Percentiles rank a stretch among this genome's conserved stretches.
phyloP scores from a whole-genome alignment of 306 rosid genomes.

The Coriaria nepalensis region DNA sequence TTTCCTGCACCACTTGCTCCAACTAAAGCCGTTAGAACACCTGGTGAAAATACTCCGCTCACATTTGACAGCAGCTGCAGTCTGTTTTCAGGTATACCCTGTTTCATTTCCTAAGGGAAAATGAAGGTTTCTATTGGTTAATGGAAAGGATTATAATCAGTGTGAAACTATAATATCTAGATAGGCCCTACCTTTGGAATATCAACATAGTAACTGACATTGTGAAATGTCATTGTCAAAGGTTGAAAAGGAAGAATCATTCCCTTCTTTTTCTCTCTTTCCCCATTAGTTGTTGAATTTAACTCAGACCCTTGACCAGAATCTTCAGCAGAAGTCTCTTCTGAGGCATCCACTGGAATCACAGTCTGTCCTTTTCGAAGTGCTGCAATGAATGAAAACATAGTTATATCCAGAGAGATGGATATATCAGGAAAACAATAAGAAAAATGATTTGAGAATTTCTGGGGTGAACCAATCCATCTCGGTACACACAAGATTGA shows the following conservation, averaged over 20 bases:
- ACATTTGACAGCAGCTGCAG: slow-evolving; percentile 69
- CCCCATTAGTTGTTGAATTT: slow-evolving; percentile 13
- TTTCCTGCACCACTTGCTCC: slow-evolving; percentile 96
- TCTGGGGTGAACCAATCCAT: too few relatives aligned
- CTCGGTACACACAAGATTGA: too few relatives aligned
- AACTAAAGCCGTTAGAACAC: slow-evolving; percentile 84
- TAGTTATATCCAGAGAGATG: slow-evolving; percentile 6
- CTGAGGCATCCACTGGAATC: slow-evolving; percentile 27
- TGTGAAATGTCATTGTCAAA: slow-evolving; percentile 74
- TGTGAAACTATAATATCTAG: neutral
- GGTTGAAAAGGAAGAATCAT: slow-evolving; percentile 95
- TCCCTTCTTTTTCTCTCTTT: slow-evolving; percentile 34
- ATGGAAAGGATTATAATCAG: neutral
- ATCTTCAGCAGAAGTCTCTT: slow-evolving; percentile 19
- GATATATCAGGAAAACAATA: too few relatives aligned
- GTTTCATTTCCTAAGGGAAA: slow-evolving; percentile 41
- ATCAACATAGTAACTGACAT: slow-evolving; percentile 77
- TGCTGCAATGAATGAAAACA: slow-evolving; percentile 28
- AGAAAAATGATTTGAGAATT: too few relatives aligned
- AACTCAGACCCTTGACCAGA: slow-evolving; percentile 23
- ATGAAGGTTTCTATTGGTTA: too few relatives aligned
- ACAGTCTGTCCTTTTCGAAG: slow-evolving; percentile 42
- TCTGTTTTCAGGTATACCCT: slow-evolving; percentile 59
- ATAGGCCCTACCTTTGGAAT: slow-evolving; percentile 78
- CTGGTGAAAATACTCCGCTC: slow-evolving; percentile 82